These are phyloP conservation scores for Pseudocercospora cruenta DNA, from an alignment of 2,329 filamentous ascomycete genomes.

Conservation along the genomic window DNA sequence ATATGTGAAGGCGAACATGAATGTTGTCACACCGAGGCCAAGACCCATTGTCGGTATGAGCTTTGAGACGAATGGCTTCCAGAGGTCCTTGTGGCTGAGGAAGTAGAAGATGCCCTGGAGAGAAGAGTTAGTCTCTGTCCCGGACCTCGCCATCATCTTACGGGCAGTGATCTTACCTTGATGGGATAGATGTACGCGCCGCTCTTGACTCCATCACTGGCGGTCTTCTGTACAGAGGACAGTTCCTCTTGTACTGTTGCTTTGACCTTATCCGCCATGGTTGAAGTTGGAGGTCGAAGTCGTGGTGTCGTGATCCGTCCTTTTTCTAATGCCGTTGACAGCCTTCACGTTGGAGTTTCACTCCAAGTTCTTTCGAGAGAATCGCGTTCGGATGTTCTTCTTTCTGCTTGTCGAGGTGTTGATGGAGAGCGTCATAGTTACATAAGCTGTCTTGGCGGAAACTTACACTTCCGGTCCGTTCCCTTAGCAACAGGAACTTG, in stretches of 20 bases:
- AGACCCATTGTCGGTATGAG: conserved; percentile 67
- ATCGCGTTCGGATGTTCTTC: too few species aligned
- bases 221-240: conserved; percentile 64
- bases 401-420: neutral
- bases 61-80: conserved; percentile 61
- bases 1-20: conserved; percentile 90
- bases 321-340: too few species aligned
- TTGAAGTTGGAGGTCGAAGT: neutral
- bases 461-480: neutral
- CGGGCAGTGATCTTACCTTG: conserved; percentile 52
- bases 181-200: conserved; percentile 85
- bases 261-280: conserved; percentile 52
- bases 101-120: conserved; percentile 64
- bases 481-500: neutral
- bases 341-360: too few species aligned
- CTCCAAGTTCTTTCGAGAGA: too few species aligned
- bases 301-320: neutral
- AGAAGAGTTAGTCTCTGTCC: neutral
- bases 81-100: conserved; percentile 59
- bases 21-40: conserved; percentile 68
- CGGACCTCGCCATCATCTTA: too few species aligned
- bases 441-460: neutral
- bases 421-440: neutral
- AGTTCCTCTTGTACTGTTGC: conserved; percentile 70
- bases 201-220: conserved; percentile 72